Conservation (phyloP, 306 rosid genomes). For the Potentilla sterilis region DNA sequence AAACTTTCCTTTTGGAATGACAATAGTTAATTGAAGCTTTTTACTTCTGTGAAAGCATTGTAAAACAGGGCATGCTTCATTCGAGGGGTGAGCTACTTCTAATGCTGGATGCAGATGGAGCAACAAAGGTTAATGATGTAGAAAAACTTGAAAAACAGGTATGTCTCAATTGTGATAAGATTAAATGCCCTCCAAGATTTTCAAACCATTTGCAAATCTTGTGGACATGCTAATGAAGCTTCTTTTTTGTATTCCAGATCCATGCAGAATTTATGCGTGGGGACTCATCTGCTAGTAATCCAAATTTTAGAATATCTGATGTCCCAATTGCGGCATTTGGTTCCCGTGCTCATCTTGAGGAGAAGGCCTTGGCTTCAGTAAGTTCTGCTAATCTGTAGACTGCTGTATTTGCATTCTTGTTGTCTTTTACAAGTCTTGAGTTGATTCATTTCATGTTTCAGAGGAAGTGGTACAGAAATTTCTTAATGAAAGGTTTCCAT, state of each 20-base stretch:
- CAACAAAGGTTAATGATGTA: slow-evolving; percentile 77
- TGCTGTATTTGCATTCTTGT: slow-evolving; percentile 9
- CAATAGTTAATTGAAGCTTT: slow-evolving; percentile 60
- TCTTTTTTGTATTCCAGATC: slow-evolving; percentile 46
- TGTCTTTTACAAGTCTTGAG: slow-evolving; percentile 15
- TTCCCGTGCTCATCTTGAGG: slow-evolving; percentile 95
- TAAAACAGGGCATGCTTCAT: slow-evolving; percentile 97
- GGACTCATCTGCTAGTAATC: slow-evolving; percentile 44
- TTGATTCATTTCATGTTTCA: slow-evolving; percentile 40
- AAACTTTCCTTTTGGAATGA: slow-evolving; percentile 9
- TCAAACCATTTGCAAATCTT: neutral
- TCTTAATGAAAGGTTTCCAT: slow-evolving; percentile 98
- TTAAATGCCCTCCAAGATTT: slow-evolving; percentile 5
- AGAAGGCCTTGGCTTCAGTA: slow-evolving; percentile 88
- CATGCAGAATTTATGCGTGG: slow-evolving; percentile 40
- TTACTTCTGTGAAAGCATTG: slow-evolving; percentile 74
- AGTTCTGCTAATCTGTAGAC: slow-evolving; percentile 33
- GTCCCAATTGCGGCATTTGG: slow-evolving; percentile 83
- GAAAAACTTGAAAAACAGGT: slow-evolving; percentile 97
- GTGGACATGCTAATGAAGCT: slow-evolving; percentile 20
- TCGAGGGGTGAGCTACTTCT: slow-evolving; percentile 95
- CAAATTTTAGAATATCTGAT: slow-evolving; percentile 65
- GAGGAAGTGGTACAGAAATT: slow-evolving; percentile 95
- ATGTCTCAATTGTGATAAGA: slow-evolving; percentile 7
- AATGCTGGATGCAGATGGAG: slow-evolving; percentile 99